These are phyloP conservation scores for Athelia psychrophila DNA, from an alignment of 1,284 basidiomycete genomes.

Conservation along the genomic window DNA sequence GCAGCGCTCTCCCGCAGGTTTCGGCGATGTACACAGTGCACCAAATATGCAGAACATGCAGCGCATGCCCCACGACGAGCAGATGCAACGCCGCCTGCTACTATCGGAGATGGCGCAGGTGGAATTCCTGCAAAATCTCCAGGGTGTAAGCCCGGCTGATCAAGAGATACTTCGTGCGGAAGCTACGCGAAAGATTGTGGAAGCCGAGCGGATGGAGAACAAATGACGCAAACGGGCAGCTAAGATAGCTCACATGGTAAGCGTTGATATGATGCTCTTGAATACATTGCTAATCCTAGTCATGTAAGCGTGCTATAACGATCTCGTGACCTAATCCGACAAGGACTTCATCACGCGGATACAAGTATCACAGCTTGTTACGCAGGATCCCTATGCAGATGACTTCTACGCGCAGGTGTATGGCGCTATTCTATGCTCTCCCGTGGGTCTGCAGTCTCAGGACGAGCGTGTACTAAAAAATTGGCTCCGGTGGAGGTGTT, in stretches of 20 bases:
- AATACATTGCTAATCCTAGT: background rate
- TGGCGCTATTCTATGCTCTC: slow-evolving; percentile 76
- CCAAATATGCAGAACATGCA: slow-evolving; percentile 45
- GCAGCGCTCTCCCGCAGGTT: slow-evolving; percentile 52
- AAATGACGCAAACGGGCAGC: slow-evolving; percentile 75
- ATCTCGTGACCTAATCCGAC: slow-evolving; percentile 98
- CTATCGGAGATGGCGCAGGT: slow-evolving; percentile 69
- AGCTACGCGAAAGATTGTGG: slow-evolving; percentile 83
- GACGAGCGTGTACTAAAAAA: slow-evolving; percentile 81
- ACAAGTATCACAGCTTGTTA: slow-evolving; percentile 96
- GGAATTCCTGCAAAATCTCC: slow-evolving; percentile 62
- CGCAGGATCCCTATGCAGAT: slow-evolving; percentile 94
- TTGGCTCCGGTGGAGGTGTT: slow-evolving; percentile 77
- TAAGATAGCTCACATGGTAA: slow-evolving; percentile 85
- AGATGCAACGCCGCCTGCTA: slow-evolving; percentile 68
- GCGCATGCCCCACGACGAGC: slow-evolving; percentile 57
- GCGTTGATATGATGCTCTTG: slow-evolving; percentile 13
- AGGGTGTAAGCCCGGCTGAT: slow-evolving; percentile 54
- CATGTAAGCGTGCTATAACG: slow-evolving; percentile 93
- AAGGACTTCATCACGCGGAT: slow-evolving; percentile 99
- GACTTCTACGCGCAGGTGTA: slow-evolving; percentile 99
- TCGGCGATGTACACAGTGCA: slow-evolving; percentile 31
- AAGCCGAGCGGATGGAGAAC: slow-evolving; percentile 84
- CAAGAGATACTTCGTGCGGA: slow-evolving; percentile 71
- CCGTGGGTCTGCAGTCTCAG: slow-evolving; percentile 66